Evolutionary conservation across 2,329 filamentous ascomycete genomes (phyloP).

Genomic region (Phialocephala subalpina): DNA sequence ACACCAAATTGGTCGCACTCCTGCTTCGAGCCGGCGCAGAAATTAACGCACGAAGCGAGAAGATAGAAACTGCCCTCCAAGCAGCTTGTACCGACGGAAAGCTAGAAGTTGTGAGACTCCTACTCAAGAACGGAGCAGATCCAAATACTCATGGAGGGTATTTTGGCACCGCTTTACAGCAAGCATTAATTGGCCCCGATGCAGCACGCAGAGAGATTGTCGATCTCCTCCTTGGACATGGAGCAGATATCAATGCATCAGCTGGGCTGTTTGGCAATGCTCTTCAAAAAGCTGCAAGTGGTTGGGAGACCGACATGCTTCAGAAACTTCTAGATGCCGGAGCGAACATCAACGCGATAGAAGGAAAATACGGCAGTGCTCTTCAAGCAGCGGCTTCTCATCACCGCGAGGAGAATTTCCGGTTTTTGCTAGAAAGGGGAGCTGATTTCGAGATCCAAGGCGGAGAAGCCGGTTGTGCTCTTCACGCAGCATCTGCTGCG

Average conservation of each 20-base stretch:
- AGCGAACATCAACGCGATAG: conserved; percentile 7
- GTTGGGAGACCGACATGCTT: not conserved
- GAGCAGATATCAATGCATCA: not conserved
- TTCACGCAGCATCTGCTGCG: too few species aligned
- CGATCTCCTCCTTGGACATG: conserved; percentile 16
- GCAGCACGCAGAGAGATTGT: conserved; percentile 12
- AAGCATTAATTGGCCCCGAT: conserved; percentile 14
- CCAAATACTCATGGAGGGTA: conserved; percentile 15
- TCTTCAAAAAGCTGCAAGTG: conserved; percentile 6
- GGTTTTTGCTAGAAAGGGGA: not conserved
- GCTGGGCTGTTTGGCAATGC: not conserved
- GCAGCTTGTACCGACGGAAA: conserved; percentile 2
- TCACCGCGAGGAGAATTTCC: not conserved
- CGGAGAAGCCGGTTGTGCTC: too few species aligned
- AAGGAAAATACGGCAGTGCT: not conserved
- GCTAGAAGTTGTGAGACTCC: not conserved
- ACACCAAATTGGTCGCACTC: not conserved
- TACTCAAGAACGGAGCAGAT: conserved; percentile 16
- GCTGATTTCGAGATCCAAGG: too few species aligned
- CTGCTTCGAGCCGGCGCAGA: not conserved
- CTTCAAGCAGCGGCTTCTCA: not conserved
- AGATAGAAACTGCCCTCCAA: not conserved
- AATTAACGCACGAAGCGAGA: not conserved
- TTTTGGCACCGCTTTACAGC: conserved; percentile 23
- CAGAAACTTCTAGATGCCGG: conserved; percentile 9